phyloP scores from a whole-genome alignment of 768 basidiomycete species.

The Sporobolomyces roseus region DNA sequence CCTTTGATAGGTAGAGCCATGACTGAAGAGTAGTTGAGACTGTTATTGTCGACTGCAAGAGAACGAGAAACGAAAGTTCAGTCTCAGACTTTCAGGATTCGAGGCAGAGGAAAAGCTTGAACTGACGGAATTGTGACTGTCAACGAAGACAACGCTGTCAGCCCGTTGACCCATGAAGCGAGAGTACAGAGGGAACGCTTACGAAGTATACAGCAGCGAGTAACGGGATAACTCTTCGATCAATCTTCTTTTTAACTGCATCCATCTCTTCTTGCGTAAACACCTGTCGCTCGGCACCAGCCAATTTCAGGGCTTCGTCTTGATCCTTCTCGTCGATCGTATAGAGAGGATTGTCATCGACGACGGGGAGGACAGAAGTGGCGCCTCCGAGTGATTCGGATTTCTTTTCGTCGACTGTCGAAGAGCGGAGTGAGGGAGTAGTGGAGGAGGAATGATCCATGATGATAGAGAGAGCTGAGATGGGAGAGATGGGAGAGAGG shows the following conservation, averaged over 20 bases:
- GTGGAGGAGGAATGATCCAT: background rate
- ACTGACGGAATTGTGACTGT: no score
- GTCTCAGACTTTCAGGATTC: no score
- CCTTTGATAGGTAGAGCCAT: slow-evolving; percentile 67
- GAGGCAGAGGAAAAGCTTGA: no score
- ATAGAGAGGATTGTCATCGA: background rate
- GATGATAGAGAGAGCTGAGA: background rate
- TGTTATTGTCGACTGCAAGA: slow-evolving; percentile 23
- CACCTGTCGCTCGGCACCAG: slow-evolving; percentile 10
- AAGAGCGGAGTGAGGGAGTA: background rate
- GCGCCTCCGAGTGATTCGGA: background rate
- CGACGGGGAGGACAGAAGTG: slow-evolving; percentile 9
- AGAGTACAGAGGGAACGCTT: no score
- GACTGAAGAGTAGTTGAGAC: slow-evolving; percentile 50
- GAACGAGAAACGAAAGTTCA: no score
- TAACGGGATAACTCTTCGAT: slow-evolving; percentile 18
- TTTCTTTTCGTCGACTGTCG: slow-evolving; percentile 8
- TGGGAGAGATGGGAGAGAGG: background rate
- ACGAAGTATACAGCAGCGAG: slow-evolving; percentile 15
- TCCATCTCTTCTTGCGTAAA: slow-evolving; percentile 24
- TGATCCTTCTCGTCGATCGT: slow-evolving; percentile 17
- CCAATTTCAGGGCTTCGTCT: slow-evolving; percentile 13
- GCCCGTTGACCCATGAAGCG: no score
- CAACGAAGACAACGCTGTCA: no score
- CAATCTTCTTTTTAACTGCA: slow-evolving; percentile 27